A percentile compares a stretch with the other conserved stretches of the same genome.
Conservation (phyloP, 2,329 filamentous ascomycete genomes). For the Zymoseptoria crescenta region DNA sequence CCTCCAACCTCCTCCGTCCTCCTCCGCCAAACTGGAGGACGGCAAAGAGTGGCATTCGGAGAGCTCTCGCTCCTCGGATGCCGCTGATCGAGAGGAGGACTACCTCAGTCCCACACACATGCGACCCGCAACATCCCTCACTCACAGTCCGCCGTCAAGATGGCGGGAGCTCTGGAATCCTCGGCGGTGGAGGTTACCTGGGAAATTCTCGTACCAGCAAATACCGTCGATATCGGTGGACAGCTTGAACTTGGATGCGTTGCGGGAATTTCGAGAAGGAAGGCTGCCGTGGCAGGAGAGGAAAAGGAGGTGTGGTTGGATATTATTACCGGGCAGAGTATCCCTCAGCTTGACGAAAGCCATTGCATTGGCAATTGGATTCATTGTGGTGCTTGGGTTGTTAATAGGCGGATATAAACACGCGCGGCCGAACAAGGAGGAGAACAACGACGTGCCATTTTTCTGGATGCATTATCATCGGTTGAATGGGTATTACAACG, state of each 20-base stretch:
- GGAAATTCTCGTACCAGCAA: constrained; percentile 40
- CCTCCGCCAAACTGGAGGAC: constrained; percentile 17
- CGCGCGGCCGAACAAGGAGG: constrained; percentile 13
- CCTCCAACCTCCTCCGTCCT: neutral
- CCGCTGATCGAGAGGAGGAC: constrained; percentile 6
- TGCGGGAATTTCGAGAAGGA: constrained; percentile 19
- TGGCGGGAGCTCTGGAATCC: constrained; percentile 37
- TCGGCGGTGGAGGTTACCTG: constrained; percentile 34
- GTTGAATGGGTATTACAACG: constrained; percentile 42
- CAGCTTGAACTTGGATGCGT: constrained; percentile 27
- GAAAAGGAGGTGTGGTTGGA: constrained; percentile 10
- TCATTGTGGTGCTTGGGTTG: constrained; percentile 33
- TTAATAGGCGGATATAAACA: constrained; percentile 36
- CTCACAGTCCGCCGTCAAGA: constrained; percentile 8
- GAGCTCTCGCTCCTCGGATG: constrained; percentile 20
- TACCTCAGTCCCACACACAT: constrained; percentile 14
- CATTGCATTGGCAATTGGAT: constrained; percentile 33
- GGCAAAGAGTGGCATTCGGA: constrained; percentile 17
- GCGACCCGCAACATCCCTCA: constrained; percentile 9
- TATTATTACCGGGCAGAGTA: constrained; percentile 14
- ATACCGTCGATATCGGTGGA: constrained; percentile 31
- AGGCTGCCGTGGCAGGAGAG: constrained; percentile 29
- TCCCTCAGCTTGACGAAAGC: constrained; percentile 35
- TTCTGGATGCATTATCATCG: constrained; percentile 40
- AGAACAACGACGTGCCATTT: constrained; percentile 31